Evolutionary conservation across 176 grass and related monocot genomes (phyloP), one percentile per base, ranked within the genome.

Genomic region (Microstegium vimineum): DNA sequence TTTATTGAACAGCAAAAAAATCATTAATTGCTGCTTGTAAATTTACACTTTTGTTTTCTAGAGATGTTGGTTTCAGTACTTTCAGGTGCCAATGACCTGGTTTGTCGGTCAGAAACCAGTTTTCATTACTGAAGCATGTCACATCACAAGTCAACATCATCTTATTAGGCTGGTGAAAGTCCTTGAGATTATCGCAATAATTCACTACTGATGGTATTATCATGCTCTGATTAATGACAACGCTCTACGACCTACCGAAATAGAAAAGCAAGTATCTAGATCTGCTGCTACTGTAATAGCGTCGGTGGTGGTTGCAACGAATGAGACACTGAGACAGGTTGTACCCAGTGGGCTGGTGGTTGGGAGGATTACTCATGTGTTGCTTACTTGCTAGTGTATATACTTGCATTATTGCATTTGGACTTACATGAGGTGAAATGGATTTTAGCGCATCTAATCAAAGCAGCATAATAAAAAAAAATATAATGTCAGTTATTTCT

Each of bases 261-360:
- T 33, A 51, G 60, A 74, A 63, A 71, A 56, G 0, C 28, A 41
- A 28, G 82, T 66, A 65, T 77, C 42, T 73, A 73, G 70, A 73
- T 73, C 70, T 49, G 26, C 15, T 66, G 45, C 56, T 3, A 66
- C 42, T 36, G 73, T 36, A 77, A 32, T 37, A 69, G 73, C 47
- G 79, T 67, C 74, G 73, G 66, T 26, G 79, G 80, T 86, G 66
- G 66, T 65, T 90, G 67, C 13, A 14, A 33, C n/a, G 59, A 59
- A 82, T 73, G 73, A 82, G 83, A 82, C 83, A 78, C 54, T 33
- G 16, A 37, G 66, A 73, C 51, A 82, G 78, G 42, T 78, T 82
- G 78, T 62, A 46, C 56, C 83, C 22, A 72, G 56, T 86, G 42
- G 83, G 78, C 36, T 73, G 83, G 66, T 90, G 18, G 88, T 47